A percentile compares a stretch with the other conserved stretches of the same genome.
These are phyloP conservation scores for Salix viminalis DNA, from an alignment of 345 rosid genomes.

Conservation along the genomic window DNA sequence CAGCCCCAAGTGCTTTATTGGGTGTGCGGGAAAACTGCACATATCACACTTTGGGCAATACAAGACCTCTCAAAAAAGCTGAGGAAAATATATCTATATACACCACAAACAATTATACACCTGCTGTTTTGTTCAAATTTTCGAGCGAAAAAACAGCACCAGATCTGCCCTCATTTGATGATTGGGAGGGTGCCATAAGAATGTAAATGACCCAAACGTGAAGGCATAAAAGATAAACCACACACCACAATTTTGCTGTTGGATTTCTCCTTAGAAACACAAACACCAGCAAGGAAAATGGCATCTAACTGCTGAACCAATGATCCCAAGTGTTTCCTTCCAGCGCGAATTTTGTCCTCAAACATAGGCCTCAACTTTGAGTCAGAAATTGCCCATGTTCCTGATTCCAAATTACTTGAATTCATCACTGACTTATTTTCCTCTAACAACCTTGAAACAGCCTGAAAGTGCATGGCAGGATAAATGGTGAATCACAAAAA, in stretches of 20 bases:
- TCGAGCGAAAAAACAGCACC: constrained; percentile 74
- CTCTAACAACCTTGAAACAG: constrained; percentile 69
- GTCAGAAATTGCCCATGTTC: constrained; percentile 46
- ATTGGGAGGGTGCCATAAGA: constrained; percentile 44
- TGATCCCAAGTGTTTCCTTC: constrained; percentile 66
- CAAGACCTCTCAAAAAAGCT: constrained; percentile 6
- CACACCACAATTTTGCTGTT: constrained; percentile 62
- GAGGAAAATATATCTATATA: constrained; percentile 12
- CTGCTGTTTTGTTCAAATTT: constrained; percentile 56
- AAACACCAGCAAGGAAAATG: constrained; percentile 61
- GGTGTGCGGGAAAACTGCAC: background rate
- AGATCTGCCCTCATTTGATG: constrained; percentile 45
- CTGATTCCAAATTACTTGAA: constrained; percentile 63
- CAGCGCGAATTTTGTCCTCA: constrained; percentile 58
- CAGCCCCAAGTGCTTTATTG: background rate
- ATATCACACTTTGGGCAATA: constrained; percentile 7
- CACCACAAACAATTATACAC: constrained; percentile 8
- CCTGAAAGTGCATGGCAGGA: constrained; percentile 34
- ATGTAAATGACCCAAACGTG: constrained; percentile 93
- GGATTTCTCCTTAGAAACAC: constrained; percentile 75
- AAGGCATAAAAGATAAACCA: constrained; percentile 65
- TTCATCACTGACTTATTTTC: constrained; percentile 43
- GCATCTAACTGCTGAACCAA: constrained; percentile 67
- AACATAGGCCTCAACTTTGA: constrained; percentile 51
- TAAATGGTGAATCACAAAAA: background rate